Base-by-base conservation (phyloP, 73 alveolate species). In the Effrenium voratum region DNA sequence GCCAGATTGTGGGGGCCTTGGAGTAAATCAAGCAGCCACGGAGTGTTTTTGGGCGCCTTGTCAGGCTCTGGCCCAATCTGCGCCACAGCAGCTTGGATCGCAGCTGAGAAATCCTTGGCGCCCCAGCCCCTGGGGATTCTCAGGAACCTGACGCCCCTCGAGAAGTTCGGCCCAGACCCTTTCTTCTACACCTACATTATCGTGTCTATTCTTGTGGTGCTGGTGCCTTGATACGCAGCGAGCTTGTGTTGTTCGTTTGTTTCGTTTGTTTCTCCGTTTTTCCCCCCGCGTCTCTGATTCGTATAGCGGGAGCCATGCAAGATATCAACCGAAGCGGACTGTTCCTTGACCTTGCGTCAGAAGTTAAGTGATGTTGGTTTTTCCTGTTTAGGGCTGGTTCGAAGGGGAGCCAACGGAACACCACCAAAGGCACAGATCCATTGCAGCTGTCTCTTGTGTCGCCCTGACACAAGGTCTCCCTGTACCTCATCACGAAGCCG, bases 171-270 rank as follows among this genome's bases (percentile, higher is more conserved):
- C 63, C 73, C 82, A 28, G 94, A 85, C 43, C 94, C 94, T 22
- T 85, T 85, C 83, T 85, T 85, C 94, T 85, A 68, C 63, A 59
- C 82, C 81, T 85, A 85, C 94, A 85, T 85, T 82, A 59, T 85
- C 44, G 63, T 85, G 3, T 85, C 94, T 22, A 24, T 57, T 46
- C 81, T 85, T 36, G 19, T 85, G 46, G 16, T 85, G 0, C 66
- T 22, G 30, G 93, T 32, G 55, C 93, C 93, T 82, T 32, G 68
- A 34, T 15, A 24, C 8, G 63, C 63, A 52, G 63, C 63, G 63
- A 60, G 75, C 15, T 72, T 28, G 45, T n/a, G 34, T 12, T 72
- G 82, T 72, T 36, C n/a, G n/a, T n/a, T n/a, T n/a, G n/a, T n/a
- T n/a, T n/a, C n/a, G n/a, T n/a, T n/a, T n/a, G n/a, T n/a, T n/a